Evolutionary conservation across 495 filamentous ascomycete genomes (phyloP), one percentile per base, ranked within the genome.

Genomic region (Monascus purpureus): DNA sequence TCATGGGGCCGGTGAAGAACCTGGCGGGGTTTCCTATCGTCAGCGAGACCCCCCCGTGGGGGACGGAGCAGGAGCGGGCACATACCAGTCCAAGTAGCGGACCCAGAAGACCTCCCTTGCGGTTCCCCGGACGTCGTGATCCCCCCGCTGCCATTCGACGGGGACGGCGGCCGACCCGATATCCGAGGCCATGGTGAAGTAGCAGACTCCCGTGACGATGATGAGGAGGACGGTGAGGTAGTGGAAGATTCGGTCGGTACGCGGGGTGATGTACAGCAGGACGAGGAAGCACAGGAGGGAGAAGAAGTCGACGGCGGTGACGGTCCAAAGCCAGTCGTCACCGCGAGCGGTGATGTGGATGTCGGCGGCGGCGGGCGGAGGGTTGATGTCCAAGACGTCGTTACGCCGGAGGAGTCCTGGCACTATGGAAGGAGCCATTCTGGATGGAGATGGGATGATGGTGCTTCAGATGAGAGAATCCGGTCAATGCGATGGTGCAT

Each of bases 101-200:
- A 71, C 75, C 36, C 76, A 84, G 50, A 81, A 83, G 44, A 84
- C 70, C 50, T 81, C 64, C 7, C 79, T 67, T 12, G 58, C 63
- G 3, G 47, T 41, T 7, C 66, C 67, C 7, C 40, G 26, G 3
- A 68, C 59, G 14, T 55, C 49, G 20, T 50, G 42, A 13, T 62
- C 54, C 31, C 36, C 42, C 20, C 46, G 33, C 41, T 77, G 20
- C 20, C 20, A 22, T 9, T 22, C 20, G 9, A 22, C 20, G 4
- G 20, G 58, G 16, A 74, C 68, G 13, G 73, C 65, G 7, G 66
- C 69, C 51, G 68, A 75, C 30, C 79, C 80, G 0, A 84, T 55
- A 44, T 80, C 72, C 4, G 74, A 72, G 25, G 63, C 76, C 66
- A 80, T 76, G 41, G 68, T 63, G 50, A 73, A 84, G 46, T 82